A percentile compares a stretch with the other conserved stretches of the same genome.
phyloP scores from a whole-genome alignment of 2,329 filamentous ascomycete genomes.

The Ascochyta pisi region DNA sequence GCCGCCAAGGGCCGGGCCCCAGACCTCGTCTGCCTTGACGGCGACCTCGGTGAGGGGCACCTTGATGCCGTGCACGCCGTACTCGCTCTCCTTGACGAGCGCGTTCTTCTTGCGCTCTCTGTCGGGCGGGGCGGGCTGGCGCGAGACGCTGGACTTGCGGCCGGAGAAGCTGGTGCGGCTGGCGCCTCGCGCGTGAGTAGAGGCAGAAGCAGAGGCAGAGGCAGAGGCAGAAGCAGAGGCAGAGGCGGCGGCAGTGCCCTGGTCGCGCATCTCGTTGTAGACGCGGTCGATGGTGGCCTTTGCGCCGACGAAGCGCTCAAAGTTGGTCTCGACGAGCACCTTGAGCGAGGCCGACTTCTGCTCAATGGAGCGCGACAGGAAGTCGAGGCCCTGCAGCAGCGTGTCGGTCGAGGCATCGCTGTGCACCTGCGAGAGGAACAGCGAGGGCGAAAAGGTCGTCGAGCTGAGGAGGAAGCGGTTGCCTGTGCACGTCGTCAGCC shows the following conservation, averaged over 20 bases:
- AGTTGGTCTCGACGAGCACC: constrained; percentile 95
- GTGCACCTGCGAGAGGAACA: constrained; percentile 93
- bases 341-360: constrained; percentile 98
- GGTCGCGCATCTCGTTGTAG: constrained; percentile 89
- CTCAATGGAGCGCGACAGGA: constrained; percentile 89
- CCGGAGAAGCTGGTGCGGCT: constrained; percentile 66
- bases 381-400: constrained; percentile 81
- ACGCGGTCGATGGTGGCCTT: constrained; percentile 99
- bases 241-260: constrained; percentile 62
- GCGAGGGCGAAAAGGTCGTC: constrained; percentile 88
- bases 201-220: too few relatives aligned
- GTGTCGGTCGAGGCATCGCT: constrained; percentile 82
- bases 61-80: constrained; percentile 68
- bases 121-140: constrained; percentile 52
- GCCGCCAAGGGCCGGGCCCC: constrained; percentile 91
- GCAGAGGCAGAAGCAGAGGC: constrained; percentile 40
- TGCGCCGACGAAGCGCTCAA: constrained; percentile 95
- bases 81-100: constrained; percentile 79
- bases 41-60: constrained; percentile 85
- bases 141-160: constrained; percentile 55
- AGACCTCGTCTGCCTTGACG: constrained; percentile 94
- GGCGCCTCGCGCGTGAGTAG: constrained; percentile 65
- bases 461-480: constrained; percentile 96
- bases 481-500: constrained; percentile 54
- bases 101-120: constrained; percentile 78